phyloP scores from a whole-genome alignment of 2,329 filamentous ascomycete genomes.

The Sclerotinia nivalis region DNA sequence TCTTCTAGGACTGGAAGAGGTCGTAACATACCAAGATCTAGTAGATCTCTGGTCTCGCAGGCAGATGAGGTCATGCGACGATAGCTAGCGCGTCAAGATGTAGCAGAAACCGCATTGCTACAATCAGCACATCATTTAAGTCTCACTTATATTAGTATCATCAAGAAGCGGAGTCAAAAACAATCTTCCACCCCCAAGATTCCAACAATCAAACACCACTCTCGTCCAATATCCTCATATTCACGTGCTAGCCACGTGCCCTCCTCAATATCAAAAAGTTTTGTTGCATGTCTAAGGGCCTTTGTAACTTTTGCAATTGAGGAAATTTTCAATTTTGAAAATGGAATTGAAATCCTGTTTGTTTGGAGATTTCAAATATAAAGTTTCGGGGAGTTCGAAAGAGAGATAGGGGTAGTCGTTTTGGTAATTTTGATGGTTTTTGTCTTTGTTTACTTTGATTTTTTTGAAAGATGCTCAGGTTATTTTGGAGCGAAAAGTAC shows the following conservation, averaged over 20 bases:
- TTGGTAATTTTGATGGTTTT: background rate
- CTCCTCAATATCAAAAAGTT: background rate
- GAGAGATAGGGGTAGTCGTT: background rate
- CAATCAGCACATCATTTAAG: too few species aligned
- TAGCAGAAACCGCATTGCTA: background rate
- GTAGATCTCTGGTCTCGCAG: background rate
- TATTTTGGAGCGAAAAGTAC: background rate
- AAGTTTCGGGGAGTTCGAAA: background rate
- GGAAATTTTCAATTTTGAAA: too few species aligned
- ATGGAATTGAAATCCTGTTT: background rate
- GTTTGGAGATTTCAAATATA: background rate
- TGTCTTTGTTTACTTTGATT: constrained; percentile 1
- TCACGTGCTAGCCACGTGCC: background rate
- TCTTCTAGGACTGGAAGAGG: too few species aligned
- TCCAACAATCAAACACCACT: background rate
- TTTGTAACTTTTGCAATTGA: background rate
- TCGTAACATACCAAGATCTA: background rate
- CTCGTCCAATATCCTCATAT: background rate
- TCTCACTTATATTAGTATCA: too few species aligned
- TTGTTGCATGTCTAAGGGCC: background rate
- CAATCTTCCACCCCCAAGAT: too few species aligned
- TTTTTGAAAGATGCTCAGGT: background rate
- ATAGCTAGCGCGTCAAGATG: background rate
- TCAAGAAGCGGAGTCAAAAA: too few species aligned
- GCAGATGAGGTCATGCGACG: background rate